Conservation (phyloP, 2,329 filamentous ascomycete species). For the Aureobasidium sp. region DNA sequence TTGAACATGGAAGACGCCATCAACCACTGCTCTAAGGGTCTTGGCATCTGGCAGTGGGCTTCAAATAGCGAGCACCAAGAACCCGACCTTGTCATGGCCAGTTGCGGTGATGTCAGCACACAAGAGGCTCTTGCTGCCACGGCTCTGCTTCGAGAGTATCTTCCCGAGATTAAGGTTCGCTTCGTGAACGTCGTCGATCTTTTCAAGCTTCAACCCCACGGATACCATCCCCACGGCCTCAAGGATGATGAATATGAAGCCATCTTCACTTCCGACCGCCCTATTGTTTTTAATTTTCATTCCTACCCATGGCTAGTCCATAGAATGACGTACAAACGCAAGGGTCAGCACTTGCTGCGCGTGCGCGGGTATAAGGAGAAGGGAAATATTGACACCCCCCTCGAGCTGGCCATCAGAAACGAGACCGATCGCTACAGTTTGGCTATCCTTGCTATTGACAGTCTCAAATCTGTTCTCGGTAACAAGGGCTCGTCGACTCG, state of each 20-base stretch:
- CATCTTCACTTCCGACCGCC: slow-evolving; percentile 65
- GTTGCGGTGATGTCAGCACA: slow-evolving; percentile 67
- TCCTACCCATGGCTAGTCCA: slow-evolving; percentile 60
- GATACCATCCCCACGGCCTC: slow-evolving; percentile 67
- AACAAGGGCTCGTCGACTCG: slow-evolving; percentile 58
- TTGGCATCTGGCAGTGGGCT: slow-evolving; percentile 72
- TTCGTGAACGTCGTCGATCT: slow-evolving; percentile 76
- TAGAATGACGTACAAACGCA: slow-evolving; percentile 67
- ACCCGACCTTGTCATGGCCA: slow-evolving; percentile 70
- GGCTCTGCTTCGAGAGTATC: slow-evolving; percentile 62
- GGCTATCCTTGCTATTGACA: slow-evolving; percentile 69
- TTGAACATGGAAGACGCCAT: slow-evolving; percentile 66
- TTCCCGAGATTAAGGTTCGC: slow-evolving; percentile 67
- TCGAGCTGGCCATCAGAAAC: slow-evolving; percentile 72
- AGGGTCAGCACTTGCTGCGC: slow-evolving; percentile 60
- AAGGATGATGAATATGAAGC: slow-evolving; percentile 58
- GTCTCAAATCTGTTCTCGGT: slow-evolving; percentile 51
- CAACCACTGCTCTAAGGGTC: slow-evolving; percentile 69
- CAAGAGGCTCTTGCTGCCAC: slow-evolving; percentile 69
- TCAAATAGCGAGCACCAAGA: slow-evolving; percentile 62
- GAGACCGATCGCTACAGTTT: slow-evolving; percentile 70
- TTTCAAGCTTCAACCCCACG: slow-evolving; percentile 67
- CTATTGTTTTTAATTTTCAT: slow-evolving; percentile 79
- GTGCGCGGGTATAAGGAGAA: slow-evolving; percentile 78
- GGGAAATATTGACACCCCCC: slow-evolving; percentile 75